Evolutionary conservation across 306 rosid genomes (phyloP), one percentile per base, ranked within the genome.

Genomic region (Calophaca sinica): DNA sequence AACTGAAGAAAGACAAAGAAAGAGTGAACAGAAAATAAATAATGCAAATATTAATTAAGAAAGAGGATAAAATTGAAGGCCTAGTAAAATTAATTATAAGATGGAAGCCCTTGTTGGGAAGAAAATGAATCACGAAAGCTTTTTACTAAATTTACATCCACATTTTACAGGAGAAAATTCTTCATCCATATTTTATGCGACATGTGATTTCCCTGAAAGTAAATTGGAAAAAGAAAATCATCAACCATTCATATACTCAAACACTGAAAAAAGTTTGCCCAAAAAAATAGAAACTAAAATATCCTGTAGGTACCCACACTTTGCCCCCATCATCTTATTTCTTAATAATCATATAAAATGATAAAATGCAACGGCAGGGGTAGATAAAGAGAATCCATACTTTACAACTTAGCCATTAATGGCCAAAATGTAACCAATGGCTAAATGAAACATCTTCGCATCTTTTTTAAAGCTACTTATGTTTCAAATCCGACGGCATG

Each of bases 51-150:
- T 20, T 20, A 20, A 20, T 20, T 20, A 20, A 20, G 26, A 20
- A 20, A 20, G 26, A 20, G 26, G 26, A 20, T 20, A 20, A 20
- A 20, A 20, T 20, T 0, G 26, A 20, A 20, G 26, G 26, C 26
- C 26, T 1, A 20, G 26, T 20, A 20, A 20, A 20, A 20, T 20
- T 20, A 20, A 20, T 20, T 20, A 20, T 20, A 20, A 20, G 26
- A 20, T 20, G 99, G 99, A 73, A 91, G 99, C 44, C 97, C 99
- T 87, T 92, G 92, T 80, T 94, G 99, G 77, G 92, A 86, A 64
- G 96, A 87, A 86, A 92, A 89, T 69, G 99, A 94, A 89, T 90
- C 96, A 10, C 92, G 96, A 20, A 94, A 72, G 84, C 89, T 94
- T 86, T 90, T 92, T 6, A 94, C 97, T 62, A 94, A 91, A 81